Evolutionary conservation across 2,329 filamentous ascomycete species (phyloP).

Genomic region (Penicillium fuscoglaucum): DNA sequence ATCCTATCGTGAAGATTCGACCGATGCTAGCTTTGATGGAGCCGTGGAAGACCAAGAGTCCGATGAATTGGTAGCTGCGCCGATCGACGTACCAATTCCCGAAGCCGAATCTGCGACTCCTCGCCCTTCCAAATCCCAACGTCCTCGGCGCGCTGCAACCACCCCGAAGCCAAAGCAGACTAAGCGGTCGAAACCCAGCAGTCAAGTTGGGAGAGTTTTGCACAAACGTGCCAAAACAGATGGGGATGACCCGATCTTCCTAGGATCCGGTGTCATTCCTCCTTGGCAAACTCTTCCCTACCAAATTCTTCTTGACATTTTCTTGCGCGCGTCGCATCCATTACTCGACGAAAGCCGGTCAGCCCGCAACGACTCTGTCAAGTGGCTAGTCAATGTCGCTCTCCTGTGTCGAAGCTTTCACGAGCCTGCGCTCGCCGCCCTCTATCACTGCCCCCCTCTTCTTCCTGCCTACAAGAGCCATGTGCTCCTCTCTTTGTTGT

Average conservation of each 20-base stretch:
- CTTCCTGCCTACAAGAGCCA: constrained; percentile 53
- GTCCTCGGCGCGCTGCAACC: constrained; percentile 14
- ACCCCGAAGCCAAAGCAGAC: constrained; percentile 2
- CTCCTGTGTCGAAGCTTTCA: constrained; percentile 64
- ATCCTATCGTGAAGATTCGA: constrained; percentile 40
- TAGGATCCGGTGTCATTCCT: constrained; percentile 47
- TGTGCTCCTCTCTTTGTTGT: constrained; percentile 55
- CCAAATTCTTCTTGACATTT: constrained; percentile 67
- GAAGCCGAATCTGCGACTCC: constrained; percentile 8
- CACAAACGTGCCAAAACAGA: constrained; percentile 31
- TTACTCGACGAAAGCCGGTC: constrained; percentile 46
- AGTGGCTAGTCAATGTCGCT: constrained; percentile 66
- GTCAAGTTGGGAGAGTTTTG: constrained; percentile 16
- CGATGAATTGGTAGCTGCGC: constrained; percentile 14
- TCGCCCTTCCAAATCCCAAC: constrained; percentile 4
- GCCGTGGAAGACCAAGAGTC: constrained; percentile 10
- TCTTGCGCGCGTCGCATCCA: constrained; percentile 64
- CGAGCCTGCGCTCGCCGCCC: constrained; percentile 70
- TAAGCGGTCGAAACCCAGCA: constrained; percentile 20
- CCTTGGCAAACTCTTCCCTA: constrained; percentile 66
- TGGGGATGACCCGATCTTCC: constrained; percentile 13
- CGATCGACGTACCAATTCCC: constrained; percentile 8
- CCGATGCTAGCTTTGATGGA: constrained; percentile 30
- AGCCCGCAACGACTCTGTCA: constrained; percentile 28
- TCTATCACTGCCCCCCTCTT: constrained; percentile 70